These are phyloP conservation scores for Hypoxylon rubiginosum DNA, from an alignment of 2,329 filamentous ascomycete species.

Conservation along the genomic window DNA sequence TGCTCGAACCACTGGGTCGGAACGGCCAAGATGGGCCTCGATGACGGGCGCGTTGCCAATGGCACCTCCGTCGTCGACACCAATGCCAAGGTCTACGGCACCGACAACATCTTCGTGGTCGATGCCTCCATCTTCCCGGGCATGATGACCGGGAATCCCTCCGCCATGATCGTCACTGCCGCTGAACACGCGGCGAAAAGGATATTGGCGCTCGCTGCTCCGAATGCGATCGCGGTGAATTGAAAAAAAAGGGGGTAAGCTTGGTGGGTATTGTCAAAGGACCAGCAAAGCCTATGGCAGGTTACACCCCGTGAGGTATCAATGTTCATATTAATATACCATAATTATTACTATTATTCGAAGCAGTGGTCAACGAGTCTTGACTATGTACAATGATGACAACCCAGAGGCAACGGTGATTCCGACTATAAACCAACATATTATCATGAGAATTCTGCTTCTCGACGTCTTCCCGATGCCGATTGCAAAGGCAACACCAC, in stretches of 20 bases:
- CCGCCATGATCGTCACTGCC: constrained; percentile 42
- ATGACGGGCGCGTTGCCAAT: constrained; percentile 62
- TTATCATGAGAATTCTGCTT: constrained; percentile 11
- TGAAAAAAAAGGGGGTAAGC: constrained; percentile 1
- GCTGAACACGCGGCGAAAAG: constrained; percentile 42
- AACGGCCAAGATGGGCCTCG: constrained; percentile 46
- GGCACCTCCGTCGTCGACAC: constrained; percentile 72
- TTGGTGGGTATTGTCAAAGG: background rate
- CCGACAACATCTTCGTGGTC: constrained; percentile 75
- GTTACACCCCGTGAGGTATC: background rate
- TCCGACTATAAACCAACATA: constrained; percentile 4
- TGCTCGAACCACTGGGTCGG: constrained; percentile 65
- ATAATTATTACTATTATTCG: background rate
- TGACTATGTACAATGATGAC: background rate
- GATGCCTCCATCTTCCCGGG: constrained; percentile 78
- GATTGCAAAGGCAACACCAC: constrained; percentile 4
- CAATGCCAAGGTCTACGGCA: constrained; percentile 75
- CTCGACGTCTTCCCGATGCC: constrained; percentile 5
- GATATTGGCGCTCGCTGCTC: constrained; percentile 49
- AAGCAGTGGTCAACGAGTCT: no score
- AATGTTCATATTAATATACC: background rate
- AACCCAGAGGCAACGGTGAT: background rate
- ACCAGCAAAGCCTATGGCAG: background rate
- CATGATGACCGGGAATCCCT: constrained; percentile 74
- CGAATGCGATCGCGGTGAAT: constrained; percentile 8